Conservation (phyloP, 2,329 filamentous ascomycete genomes). For the Metarhizium anisopliae region DNA sequence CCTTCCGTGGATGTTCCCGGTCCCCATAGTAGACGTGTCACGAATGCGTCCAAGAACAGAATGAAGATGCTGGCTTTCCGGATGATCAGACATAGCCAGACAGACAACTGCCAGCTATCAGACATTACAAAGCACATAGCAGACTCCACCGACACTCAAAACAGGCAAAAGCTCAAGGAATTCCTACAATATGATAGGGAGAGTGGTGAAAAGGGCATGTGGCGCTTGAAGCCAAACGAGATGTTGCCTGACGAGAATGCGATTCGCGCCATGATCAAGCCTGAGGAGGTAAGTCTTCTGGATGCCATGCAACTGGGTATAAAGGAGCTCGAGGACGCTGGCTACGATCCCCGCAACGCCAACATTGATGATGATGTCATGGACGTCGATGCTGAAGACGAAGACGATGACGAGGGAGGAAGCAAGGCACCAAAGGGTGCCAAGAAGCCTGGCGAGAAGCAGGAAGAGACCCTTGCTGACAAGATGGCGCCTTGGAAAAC, state of each 20-base stretch:
- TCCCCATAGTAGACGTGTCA: constrained; percentile 89
- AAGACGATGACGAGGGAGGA: constrained; percentile 35
- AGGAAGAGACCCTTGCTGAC: constrained; percentile 68
- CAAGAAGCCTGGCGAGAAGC: constrained; percentile 38
- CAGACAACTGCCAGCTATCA: constrained; percentile 61
- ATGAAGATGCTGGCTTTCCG: constrained; percentile 95
- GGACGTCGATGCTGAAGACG: constrained; percentile 52
- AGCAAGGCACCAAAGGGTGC: constrained; percentile 28
- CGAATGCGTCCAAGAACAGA: constrained; percentile 91
- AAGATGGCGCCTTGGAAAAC: constrained; percentile 94
- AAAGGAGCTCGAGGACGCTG: constrained; percentile 83
- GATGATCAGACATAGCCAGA: constrained; percentile 68
- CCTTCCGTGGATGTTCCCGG: constrained; percentile 88
- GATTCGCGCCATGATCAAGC: constrained; percentile 82
- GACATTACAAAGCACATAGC: constrained; percentile 89
- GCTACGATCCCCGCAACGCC: constrained; percentile 61
- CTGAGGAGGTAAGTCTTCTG: constrained; percentile 88
- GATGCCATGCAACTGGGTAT: constrained; percentile 96
- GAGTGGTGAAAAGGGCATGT: constrained; percentile 58
- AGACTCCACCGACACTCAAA: constrained; percentile 89
- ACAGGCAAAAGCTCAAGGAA: constrained; percentile 92
- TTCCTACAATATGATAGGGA: constrained; percentile 89
- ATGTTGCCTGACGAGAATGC: constrained; percentile 69
- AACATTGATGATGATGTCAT: constrained; percentile 56
- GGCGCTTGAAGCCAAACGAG: constrained; percentile 68